These are phyloP conservation scores for Quercus parvula DNA, from an alignment of 306 rosid species.

Conservation along the genomic window DNA sequence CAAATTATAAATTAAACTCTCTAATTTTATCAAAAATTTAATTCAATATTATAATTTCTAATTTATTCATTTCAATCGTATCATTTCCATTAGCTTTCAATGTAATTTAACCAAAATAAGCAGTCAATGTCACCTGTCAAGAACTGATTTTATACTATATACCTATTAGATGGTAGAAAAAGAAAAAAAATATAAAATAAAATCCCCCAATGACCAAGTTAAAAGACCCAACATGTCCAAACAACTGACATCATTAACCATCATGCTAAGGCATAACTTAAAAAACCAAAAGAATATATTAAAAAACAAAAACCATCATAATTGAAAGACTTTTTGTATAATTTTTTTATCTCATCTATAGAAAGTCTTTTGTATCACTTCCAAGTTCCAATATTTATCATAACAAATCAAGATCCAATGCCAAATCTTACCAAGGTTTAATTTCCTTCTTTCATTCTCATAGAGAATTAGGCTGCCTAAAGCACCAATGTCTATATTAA, in stretches of 20 bases:
- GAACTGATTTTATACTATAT: background rate
- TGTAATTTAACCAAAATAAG: background rate
- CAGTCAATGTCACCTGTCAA: background rate
- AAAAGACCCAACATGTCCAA: conserved; percentile 3
- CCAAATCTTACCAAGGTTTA: background rate
- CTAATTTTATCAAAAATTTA: too few species aligned
- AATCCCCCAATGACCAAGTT: conserved; percentile 13
- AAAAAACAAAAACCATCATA: conserved; percentile 12
- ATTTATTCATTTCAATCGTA: too few species aligned
- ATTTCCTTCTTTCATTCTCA: background rate
- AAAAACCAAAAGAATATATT: conserved; percentile 10
- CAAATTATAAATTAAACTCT: background rate
- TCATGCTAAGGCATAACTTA: conserved; percentile 7
- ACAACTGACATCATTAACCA: conserved; percentile 27
- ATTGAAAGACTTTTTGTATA: background rate
- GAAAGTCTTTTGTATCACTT: conserved; percentile 22
- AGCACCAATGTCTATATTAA: too few species aligned
- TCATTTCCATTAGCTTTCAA: too few species aligned
- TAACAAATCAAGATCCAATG: background rate
- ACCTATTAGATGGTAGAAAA: background rate
- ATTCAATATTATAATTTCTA: too few species aligned
- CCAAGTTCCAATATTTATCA: conserved; percentile 20
- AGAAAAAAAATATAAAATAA: too few species aligned
- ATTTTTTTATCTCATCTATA: too few species aligned
- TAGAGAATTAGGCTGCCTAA: background rate